Evolutionary conservation across 2,329 filamentous ascomycete species (phyloP).

Genomic region (Fragosphaeria purpurea): DNA sequence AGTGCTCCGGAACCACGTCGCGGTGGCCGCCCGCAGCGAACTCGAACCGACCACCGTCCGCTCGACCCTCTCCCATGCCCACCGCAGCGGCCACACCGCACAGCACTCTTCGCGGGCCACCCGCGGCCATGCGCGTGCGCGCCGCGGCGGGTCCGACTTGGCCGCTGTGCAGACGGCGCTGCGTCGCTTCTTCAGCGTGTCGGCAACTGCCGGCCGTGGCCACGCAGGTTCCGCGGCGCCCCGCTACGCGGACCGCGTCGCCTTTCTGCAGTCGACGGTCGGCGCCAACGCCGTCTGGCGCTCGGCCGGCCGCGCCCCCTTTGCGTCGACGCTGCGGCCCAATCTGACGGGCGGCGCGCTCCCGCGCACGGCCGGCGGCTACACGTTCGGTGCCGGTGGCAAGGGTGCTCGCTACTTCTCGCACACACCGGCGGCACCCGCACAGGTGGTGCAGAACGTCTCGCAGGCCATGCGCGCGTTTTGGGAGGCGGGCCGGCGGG

Average conservation of each 20-base stretch:
- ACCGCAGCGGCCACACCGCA: constrained; percentile 38
- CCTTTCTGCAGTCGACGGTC: constrained; percentile 38
- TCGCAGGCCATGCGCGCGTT: constrained; percentile 87
- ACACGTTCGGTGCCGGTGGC: constrained; percentile 61
- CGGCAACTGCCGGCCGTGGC: constrained; percentile 18
- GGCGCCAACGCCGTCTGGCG: constrained; percentile 44
- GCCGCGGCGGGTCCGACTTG: constrained; percentile 30
- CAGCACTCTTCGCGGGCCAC: constrained; percentile 28
- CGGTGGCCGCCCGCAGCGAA: constrained; percentile 28
- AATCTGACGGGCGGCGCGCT: constrained; percentile 85
- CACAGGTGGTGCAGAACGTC: constrained; percentile 92
- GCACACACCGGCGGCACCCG: constrained; percentile 72
- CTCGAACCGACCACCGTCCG: constrained; percentile 37
- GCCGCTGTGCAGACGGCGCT: constrained; percentile 30
- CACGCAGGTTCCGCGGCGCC: constrained; percentile 22
- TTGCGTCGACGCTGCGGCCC: constrained; percentile 78
- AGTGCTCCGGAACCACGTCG: constrained; percentile 40
- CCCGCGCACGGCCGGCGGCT: constrained; percentile 81
- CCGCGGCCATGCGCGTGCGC: constrained; percentile 37
- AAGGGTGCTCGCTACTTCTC: constrained; percentile 81
- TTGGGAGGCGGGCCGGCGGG: constrained; percentile 80
- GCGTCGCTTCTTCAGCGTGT: constrained; percentile 41
- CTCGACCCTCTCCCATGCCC: constrained; percentile 7
- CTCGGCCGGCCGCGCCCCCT: constrained; percentile 68
- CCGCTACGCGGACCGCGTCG: constrained; percentile 36